Conservation (phyloP, 208 protist genomes). For the Wallacemonas sp. region DNA sequence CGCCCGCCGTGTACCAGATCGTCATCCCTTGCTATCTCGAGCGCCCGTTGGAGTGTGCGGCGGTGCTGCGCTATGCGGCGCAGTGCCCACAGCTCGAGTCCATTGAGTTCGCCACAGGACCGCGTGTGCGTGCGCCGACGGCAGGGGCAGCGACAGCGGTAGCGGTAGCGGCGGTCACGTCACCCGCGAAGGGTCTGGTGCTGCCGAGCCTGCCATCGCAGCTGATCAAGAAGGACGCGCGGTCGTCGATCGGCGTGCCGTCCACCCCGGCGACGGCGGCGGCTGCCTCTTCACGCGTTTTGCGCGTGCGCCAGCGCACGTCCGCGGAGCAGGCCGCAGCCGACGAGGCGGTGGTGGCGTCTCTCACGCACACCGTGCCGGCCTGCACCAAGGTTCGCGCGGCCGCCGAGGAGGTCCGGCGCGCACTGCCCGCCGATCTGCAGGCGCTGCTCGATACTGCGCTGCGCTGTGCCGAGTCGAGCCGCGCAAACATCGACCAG, state of each 20-base stretch:
- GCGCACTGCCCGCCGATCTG: neutral
- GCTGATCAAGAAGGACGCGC: too few species aligned
- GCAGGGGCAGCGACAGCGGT: neutral
- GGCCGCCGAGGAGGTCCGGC: neutral
- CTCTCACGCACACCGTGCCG: neutral
- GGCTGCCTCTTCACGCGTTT: too few species aligned
- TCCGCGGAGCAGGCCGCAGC: neutral
- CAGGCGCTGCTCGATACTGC: slow-evolving; percentile 1
- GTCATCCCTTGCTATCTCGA: slow-evolving; percentile 5
- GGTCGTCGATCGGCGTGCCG: too few species aligned
- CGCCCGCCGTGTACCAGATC: slow-evolving; percentile 4
- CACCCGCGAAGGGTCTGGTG: too few species aligned
- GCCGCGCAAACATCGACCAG: neutral
- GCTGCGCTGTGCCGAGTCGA: neutral
- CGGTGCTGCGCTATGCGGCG: neutral
- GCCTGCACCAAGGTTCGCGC: neutral
- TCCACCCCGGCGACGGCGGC: too few species aligned
- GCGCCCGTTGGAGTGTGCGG: slow-evolving; percentile 4
- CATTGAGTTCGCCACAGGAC: neutral
- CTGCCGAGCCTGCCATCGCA: too few species aligned
- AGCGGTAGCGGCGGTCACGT: too few species aligned
- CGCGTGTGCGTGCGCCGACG: neutral
- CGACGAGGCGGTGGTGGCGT: neutral
- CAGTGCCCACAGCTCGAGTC: neutral
- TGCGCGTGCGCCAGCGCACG: neutral